These are phyloP conservation scores for Cymbopogon flexuosus DNA, from an alignment of 202 grass and related monocot species.

Conservation along the genomic window DNA sequence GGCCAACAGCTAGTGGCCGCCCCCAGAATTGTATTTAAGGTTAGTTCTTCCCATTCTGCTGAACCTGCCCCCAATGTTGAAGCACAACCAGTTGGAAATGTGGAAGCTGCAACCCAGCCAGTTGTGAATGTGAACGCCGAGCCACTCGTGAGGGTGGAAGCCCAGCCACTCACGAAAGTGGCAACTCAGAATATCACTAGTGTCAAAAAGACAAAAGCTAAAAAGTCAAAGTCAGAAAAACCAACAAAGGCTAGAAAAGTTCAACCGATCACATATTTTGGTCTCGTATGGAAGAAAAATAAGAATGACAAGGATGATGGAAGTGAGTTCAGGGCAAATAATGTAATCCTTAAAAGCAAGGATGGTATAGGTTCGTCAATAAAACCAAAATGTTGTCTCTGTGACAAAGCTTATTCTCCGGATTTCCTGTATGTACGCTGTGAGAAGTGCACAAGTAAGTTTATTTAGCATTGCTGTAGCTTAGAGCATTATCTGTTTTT, in stretches of 20 bases:
- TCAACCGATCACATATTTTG: constrained; percentile 55
- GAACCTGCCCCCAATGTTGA: constrained; percentile 16
- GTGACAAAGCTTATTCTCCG: constrained; percentile 55
- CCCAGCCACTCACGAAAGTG: constrained; percentile 14
- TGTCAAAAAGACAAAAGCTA: constrained; percentile 37
- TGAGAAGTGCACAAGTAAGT: constrained; percentile 75
- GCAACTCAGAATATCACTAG: constrained; percentile 29
- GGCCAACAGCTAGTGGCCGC: constrained; percentile 29
- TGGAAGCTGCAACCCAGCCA: constrained; percentile 25
- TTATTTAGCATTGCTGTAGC: constrained; percentile 20
- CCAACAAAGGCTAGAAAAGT: constrained; percentile 44
- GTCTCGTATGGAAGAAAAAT: constrained; percentile 81
- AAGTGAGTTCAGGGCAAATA: constrained; percentile 62
- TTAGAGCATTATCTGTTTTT: constrained; percentile 25
- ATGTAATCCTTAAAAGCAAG: constrained; percentile 77
- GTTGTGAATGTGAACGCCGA: constrained; percentile 15
- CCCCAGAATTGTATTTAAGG: constrained; percentile 49
- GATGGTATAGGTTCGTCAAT: constrained; percentile 42
- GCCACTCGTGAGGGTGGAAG: not conserved
- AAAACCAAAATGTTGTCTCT: constrained; percentile 69
- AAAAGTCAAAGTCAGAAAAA: constrained; percentile 44
- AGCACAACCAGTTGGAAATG: constrained; percentile 16
- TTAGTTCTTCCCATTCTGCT: constrained; percentile 38
- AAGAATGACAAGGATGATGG: constrained; percentile 40
- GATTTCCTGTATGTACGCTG: constrained; percentile 77